Conservation (phyloP, 1,284 basidiomycete species). For the Ustilago sp. region DNA sequence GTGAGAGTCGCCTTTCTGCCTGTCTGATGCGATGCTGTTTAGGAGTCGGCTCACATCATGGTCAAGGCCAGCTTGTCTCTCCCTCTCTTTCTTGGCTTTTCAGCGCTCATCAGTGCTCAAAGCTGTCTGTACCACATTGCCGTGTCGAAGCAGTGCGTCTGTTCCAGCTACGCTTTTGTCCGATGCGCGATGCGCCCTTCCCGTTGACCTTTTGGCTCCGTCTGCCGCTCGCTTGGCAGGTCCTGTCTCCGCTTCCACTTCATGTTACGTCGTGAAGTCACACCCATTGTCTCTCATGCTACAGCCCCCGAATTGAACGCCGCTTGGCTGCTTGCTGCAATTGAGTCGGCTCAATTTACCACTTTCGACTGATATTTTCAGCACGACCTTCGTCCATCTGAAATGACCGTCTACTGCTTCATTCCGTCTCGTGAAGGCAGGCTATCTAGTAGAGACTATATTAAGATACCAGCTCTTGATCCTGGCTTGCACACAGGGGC, state of each 20-base stretch:
- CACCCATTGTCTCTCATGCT: background rate
- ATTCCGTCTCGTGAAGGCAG: background rate
- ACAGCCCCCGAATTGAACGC: slow-evolving; percentile 1
- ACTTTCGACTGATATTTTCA: background rate
- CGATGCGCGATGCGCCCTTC: slow-evolving; percentile 2
- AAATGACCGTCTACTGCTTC: background rate
- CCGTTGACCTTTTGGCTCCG: slow-evolving; percentile 1
- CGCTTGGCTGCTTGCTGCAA: slow-evolving; percentile 5
- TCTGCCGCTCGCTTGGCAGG: slow-evolving; percentile 2
- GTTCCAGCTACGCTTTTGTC: slow-evolving; percentile 1
- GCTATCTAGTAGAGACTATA: background rate
- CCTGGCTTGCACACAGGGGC: background rate
- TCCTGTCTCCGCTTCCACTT: background rate
- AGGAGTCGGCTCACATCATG: background rate
- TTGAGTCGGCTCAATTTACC: slow-evolving; percentile 12
- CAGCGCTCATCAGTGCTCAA: background rate
- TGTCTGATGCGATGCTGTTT: background rate
- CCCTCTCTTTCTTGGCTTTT: slow-evolving; percentile 1
- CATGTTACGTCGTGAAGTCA: background rate
- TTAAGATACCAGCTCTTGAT: background rate
- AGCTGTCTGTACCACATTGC: slow-evolving; percentile 5
- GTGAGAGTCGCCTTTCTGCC: background rate
- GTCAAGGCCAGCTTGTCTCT: slow-evolving; percentile 1
- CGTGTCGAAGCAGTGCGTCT: background rate
- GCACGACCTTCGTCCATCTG: background rate